These are phyloP conservation scores for Solanum piurae DNA, from an alignment of 257 asterid species.

Conservation along the genomic window DNA sequence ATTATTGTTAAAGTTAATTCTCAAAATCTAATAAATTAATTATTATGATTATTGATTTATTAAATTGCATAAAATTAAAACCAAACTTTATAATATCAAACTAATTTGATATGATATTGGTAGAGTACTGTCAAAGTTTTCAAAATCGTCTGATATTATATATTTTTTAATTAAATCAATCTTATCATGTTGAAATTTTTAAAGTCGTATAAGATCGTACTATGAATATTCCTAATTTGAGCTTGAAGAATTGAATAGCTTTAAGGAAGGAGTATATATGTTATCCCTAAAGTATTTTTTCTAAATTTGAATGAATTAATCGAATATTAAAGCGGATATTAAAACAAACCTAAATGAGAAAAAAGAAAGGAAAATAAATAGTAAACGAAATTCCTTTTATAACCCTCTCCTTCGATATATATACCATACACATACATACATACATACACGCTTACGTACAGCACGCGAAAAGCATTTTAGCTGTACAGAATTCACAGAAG, in stretches of 20 bases:
- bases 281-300: neutral
- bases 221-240: neutral
- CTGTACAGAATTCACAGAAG: neutral
- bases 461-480: neutral
- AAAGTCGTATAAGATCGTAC: neutral
- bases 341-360: neutral
- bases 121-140: neutral
- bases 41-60: no score
- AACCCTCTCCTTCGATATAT: neutral
- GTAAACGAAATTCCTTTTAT: neutral
- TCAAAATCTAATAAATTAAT: no score
- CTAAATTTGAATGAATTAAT: neutral
- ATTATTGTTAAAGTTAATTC: no score
- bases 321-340: neutral
- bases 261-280: neutral
- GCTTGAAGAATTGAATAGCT: neutral
- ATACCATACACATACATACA: neutral
- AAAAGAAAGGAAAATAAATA: neutral
- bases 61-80: no score
- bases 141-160: no score
- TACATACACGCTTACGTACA: neutral
- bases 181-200: neutral
- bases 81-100: neutral
- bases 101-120: neutral
- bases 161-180: no score